These are phyloP conservation scores for Plenodomus tracheiphilus DNA, from an alignment of 2,329 filamentous ascomycete species.

Conservation along the genomic window DNA sequence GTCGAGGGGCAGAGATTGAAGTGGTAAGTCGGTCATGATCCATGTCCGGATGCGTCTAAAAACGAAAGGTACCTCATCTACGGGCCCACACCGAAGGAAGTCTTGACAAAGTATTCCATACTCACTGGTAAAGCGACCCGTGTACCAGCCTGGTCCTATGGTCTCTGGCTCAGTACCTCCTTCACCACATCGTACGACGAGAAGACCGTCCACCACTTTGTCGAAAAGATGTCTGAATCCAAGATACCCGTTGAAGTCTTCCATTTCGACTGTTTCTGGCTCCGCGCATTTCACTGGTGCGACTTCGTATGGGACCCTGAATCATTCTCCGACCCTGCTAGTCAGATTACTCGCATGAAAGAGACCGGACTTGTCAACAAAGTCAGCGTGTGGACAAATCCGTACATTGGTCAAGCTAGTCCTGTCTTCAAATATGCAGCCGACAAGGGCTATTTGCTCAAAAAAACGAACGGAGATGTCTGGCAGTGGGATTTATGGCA, in stretches of 20 bases:
- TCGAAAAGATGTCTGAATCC: conserved; percentile 68
- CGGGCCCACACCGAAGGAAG: conserved; percentile 71
- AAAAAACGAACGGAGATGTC: conserved; percentile 68
- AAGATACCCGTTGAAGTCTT: conserved; percentile 71
- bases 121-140: conserved; percentile 68
- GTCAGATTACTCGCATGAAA: conserved; percentile 67
- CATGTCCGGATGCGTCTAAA: conserved; percentile 2
- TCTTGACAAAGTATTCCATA: conserved; percentile 67
- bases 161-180: conserved; percentile 75
- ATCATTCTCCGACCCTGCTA: conserved; percentile 69
- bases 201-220: conserved; percentile 66
- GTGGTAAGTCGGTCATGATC: conserved; percentile 47
- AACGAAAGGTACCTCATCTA: conserved; percentile 65
- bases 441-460: conserved; percentile 69
- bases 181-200: conserved; percentile 77
- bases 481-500: conserved; percentile 82
- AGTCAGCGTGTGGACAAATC: conserved; percentile 77
- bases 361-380: conserved; percentile 61
- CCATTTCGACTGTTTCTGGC: conserved; percentile 79
- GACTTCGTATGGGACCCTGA: conserved; percentile 72
- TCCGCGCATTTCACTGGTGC: conserved; percentile 75
- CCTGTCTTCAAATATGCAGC: conserved; percentile 67
- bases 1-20: conserved; percentile 71
- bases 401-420: conserved; percentile 72
- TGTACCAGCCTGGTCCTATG: conserved; percentile 74